Evolutionary conservation across 306 rosid genomes (phyloP).

Genomic region (Ziziphus jujuba): DNA sequence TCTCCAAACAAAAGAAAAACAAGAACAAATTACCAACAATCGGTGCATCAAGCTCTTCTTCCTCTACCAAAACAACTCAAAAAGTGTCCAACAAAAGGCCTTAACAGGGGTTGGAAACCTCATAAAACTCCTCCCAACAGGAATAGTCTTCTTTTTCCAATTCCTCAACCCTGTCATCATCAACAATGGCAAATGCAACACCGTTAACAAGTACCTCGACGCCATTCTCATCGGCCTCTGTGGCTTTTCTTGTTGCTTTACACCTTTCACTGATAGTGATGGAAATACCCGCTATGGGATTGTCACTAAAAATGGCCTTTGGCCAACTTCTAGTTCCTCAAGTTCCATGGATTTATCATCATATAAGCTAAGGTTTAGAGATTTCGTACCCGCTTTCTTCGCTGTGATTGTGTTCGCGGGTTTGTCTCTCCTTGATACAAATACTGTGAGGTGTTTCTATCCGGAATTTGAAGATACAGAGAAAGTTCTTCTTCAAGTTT

Average conservation of each 20-base stretch:
- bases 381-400: slow-evolving; percentile 63
- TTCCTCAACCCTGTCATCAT: slow-evolving; percentile 67
- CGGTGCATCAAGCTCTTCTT: slow-evolving; percentile 25
- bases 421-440: slow-evolving; percentile 50
- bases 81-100: slow-evolving; percentile 14
- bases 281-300: slow-evolving; percentile 54
- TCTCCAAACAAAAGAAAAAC: too few species aligned
- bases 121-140: slow-evolving; percentile 73
- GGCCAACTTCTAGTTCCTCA: slow-evolving; percentile 56
- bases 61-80: slow-evolving; percentile 9
- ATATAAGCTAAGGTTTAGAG: slow-evolving; percentile 54
- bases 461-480: slow-evolving; percentile 40
- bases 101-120: slow-evolving; percentile 59
- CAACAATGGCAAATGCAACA: slow-evolving; percentile 62
- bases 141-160: slow-evolving; percentile 70
- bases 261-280: slow-evolving; percentile 73
- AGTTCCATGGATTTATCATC: slow-evolving; percentile 32
- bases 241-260: slow-evolving; percentile 58
- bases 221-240: slow-evolving; percentile 37
- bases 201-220: slow-evolving; percentile 50
- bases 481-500: slow-evolving; percentile 46
- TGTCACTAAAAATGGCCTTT: slow-evolving; percentile 53
- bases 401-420: slow-evolving; percentile 54
- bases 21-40: too few species aligned
- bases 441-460: slow-evolving; percentile 58